Conservation (phyloP, 345 rosid genomes). For the Abelmoschus esculentus region DNA sequence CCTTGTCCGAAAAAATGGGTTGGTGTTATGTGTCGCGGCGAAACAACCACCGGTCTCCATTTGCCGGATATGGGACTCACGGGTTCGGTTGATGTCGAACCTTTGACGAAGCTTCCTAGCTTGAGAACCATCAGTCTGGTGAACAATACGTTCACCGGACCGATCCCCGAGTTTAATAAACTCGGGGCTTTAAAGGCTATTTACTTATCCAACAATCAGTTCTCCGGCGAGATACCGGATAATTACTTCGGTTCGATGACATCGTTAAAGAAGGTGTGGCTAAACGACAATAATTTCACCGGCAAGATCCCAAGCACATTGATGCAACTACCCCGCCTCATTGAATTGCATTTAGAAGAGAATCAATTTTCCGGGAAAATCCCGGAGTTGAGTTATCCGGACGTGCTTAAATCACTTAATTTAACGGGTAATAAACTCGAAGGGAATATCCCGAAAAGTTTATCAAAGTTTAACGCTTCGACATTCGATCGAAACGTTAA, state of each 20-base stretch:
- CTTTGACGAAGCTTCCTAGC: not conserved
- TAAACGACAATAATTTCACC: not conserved
- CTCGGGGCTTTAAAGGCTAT: not conserved
- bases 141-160: not conserved
- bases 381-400: constrained; percentile 27
- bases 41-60: not conserved
- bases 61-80: not conserved
- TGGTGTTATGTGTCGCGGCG: not conserved
- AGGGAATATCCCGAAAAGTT: constrained; percentile 46
- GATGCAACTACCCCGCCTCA: constrained; percentile 30
- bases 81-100: not conserved
- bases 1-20: not conserved
- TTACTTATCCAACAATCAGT: not conserved
- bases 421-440: constrained; percentile 46
- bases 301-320: constrained; percentile 54
- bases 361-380: constrained; percentile 56
- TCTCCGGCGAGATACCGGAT: not conserved
- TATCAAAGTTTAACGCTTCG: constrained; percentile 18
- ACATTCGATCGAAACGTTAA: constrained; percentile 33
- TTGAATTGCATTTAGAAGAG: constrained; percentile 55
- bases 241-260: not conserved
- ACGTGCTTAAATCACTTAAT: constrained; percentile 29
- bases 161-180: not conserved
- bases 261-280: not conserved
- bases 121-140: not conserved